Evolutionary conservation across 192 early-diverging fungal genomes (phyloP), one percentile per base, ranked within the genome.

Genomic region (Backusella psychrophila): DNA sequence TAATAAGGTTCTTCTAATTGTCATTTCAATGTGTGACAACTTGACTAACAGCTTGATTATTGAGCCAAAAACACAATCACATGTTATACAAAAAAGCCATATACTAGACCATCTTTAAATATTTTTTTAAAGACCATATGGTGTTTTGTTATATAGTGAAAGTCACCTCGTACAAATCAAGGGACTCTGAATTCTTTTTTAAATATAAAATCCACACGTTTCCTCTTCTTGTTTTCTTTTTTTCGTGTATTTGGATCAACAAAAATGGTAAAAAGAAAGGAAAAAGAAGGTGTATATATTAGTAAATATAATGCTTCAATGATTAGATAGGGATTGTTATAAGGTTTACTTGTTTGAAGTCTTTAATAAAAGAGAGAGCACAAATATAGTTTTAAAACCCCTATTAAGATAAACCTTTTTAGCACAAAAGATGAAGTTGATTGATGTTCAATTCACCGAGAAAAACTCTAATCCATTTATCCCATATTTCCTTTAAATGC

Each of bases 381-480:
- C 46, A 49, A 49, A 49, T 63, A 63, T 63, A 29, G 21, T 59
- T 63, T 63, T 63, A 63, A 63, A 63, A 63, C 56, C 56, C 56
- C 56, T 63, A 63, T 49, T 49, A n/a, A 5, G 19, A 49, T 49
- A 49, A 49, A 21, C 6, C 46, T 49, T 49, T 49, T 49, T 49
- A 49, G 46, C 46, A 49, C 46, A 49, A 7, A n/a, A 49, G 19
- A 49, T n/a, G 46, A 49, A 44, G 42, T 44, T 14, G 42, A n/a
- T 49, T 49, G 46, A n/a, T 49, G 19, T 6, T 17, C 15, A 19
- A n/a, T 49, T 49, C 46, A 49, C 19, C 15, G 4, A 49, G 46
- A 49, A 49, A 49, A 49, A 49, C 46, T 49, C 17, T 49, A 49
- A 5, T 44, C 4, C 42, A 14, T 17, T 44, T 44, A 14, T 5